Base-by-base conservation (phyloP, 2,329 filamentous ascomycete genomes). In the Aspergillus alliaceus region DNA sequence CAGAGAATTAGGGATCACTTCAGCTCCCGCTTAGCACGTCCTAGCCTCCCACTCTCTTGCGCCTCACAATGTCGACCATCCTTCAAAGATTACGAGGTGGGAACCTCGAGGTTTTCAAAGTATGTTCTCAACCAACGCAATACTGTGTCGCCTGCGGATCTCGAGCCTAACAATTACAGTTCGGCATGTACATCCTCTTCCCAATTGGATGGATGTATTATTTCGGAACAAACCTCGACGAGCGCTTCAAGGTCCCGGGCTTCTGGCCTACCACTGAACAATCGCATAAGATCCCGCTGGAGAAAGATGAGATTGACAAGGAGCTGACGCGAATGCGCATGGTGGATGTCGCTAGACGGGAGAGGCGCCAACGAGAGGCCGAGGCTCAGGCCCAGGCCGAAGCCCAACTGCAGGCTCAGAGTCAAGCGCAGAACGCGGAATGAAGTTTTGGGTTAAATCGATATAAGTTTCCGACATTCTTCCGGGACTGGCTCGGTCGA, bases 141-240 rank as follows among this genome's bases (percentile, higher is more conserved):
- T 8, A n/a, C 4, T 18, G 14, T 4, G 15, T 14, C 20, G n/a
- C 27, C 6, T n/a, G 14, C 14, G 22, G 24, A 44, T 22, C 15
- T 29, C 8, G 15, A 29, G 32, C 8, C 37, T 6, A 11, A 18
- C 6, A 25, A 15, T 18, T 24, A 22, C 18, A 97, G 93, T 99
- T 99, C 76, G 93, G 93, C 80, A 90, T 96, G 84, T 99, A 99
- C 81, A 88, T 99, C 80, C 89, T 97, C 84, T 99, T 99, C 79
- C 95, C 95, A 18, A 98, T 99, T 70, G 92, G 91, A 68, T 93
- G 95, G 82, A 99, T 99, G 95, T 98, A 96, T 83, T 99, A 99
- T 82, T 99, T 98, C 77, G 95, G 95, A 73, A 96, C 93, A 56
- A 99, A 99, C 77, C 90, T 99, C 72, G 95, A 99, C 77, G 84